phyloP scores from a whole-genome alignment of 192 early-diverging fungal genomes.

The Glomus cerebriforme region DNA sequence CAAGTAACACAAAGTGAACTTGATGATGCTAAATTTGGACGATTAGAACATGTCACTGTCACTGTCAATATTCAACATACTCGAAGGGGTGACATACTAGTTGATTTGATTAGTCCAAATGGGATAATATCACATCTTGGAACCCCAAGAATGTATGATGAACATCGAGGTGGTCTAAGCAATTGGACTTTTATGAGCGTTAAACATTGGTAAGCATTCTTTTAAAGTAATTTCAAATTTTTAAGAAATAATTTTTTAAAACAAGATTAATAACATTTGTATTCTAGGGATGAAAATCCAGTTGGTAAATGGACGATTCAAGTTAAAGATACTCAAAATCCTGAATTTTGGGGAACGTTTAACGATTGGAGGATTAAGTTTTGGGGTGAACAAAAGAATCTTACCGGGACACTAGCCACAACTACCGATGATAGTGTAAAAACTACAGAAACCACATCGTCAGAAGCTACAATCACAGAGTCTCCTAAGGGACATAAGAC shows the following conservation, averaged over 20 bases:
- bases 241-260: background rate
- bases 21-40: conserved; percentile 44
- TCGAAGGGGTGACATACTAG: conserved; percentile 83
- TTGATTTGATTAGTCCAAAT: conserved; percentile 77
- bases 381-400: conserved; percentile 57
- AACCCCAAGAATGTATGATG: conserved; percentile 64
- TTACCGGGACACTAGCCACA: background rate
- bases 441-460: background rate
- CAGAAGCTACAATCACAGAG: background rate
- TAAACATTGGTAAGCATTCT: conserved; percentile 83
- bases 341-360: conserved; percentile 55
- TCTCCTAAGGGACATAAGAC: background rate
- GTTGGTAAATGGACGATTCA: conserved; percentile 79
- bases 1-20: conserved; percentile 53
- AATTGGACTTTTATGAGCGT: conserved; percentile 97
- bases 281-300: conserved; percentile 82
- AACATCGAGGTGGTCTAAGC: conserved; percentile 63
- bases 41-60: conserved; percentile 87
- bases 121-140: conserved; percentile 69
- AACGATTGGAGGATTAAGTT: conserved; percentile 69
- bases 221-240: background rate
- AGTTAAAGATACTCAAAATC: conserved; percentile 65
- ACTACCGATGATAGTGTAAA: too few species aligned
- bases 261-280: background rate
- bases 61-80: conserved; percentile 81